Percentiles rank a stretch among this genome's conserved stretches.
phyloP scores from a whole-genome alignment of 1,284 basidiomycete species.

The Ceratobasidium sp. region DNA sequence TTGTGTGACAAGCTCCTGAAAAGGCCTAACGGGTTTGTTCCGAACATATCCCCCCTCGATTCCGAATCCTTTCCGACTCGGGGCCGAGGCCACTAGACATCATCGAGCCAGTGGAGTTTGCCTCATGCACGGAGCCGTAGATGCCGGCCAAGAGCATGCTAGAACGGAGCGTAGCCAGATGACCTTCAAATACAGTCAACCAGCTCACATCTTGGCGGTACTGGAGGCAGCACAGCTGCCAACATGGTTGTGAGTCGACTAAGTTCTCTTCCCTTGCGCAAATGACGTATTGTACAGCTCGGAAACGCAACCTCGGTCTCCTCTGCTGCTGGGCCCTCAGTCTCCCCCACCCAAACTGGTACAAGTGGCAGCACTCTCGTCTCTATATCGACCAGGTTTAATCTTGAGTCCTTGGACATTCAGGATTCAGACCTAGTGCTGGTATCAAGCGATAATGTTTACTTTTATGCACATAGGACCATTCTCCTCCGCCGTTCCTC shows the following conservation, averaged over 20 bases:
- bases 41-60: too few relatives aligned
- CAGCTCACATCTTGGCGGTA: neutral
- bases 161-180: neutral
- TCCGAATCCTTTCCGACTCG: too few relatives aligned
- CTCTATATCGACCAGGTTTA: constrained; percentile 40
- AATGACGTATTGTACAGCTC: neutral
- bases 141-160: neutral
- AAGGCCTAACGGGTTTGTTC: too few relatives aligned
- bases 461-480: constrained; percentile 40
- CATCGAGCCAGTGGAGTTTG: neutral
- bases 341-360: neutral
- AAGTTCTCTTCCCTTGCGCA: neutral
- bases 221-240: neutral
- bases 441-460: constrained; percentile 35
- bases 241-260: neutral
- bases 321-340: neutral
- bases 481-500: constrained; percentile 33
- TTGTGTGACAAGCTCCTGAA: too few relatives aligned
- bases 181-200: neutral
- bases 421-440: constrained; percentile 39
- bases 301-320: neutral
- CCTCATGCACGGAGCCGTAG: constrained; percentile 12
- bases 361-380: constrained; percentile 17
- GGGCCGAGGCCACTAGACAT: too few relatives aligned
- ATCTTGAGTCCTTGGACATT: constrained; percentile 34